These are phyloP conservation scores for Acanthamoeba triangularis DNA, from an alignment of 208 protist species.

Conservation along the genomic window DNA sequence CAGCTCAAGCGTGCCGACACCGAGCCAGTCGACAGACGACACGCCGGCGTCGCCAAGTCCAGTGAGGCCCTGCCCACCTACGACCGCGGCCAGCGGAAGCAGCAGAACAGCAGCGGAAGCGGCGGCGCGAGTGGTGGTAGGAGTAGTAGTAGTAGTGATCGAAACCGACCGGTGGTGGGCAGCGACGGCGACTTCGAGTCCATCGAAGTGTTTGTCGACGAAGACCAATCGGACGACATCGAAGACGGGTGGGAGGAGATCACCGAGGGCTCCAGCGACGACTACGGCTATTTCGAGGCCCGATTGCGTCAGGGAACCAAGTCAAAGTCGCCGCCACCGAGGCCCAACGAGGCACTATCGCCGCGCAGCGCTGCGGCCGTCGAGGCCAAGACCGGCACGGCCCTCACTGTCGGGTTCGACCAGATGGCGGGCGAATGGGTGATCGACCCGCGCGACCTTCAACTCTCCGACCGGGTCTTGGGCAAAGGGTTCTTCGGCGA, in stretches of 20 bases:
- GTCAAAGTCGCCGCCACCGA: background rate
- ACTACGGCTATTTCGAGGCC: background rate
- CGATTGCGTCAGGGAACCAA: background rate
- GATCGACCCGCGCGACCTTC: slow-evolving; percentile 28
- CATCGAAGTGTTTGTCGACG: background rate
- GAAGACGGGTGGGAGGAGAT: slow-evolving; percentile 39
- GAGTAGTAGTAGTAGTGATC: background rate
- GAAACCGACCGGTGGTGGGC: background rate
- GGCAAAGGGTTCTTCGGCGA: slow-evolving; percentile 57
- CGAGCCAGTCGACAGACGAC: background rate
- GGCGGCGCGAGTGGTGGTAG: background rate
- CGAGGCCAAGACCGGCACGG: background rate
- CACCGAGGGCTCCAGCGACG: background rate
- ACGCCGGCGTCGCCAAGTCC: background rate
- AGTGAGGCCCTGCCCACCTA: background rate
- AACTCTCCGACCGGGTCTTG: background rate
- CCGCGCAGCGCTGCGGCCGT: background rate
- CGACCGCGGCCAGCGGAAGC: background rate
- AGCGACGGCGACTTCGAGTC: background rate
- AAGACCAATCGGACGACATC: background rate
- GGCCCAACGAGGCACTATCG: background rate
- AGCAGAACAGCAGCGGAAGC: background rate
- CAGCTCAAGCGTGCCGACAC: background rate
- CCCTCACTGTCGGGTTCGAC: background rate
- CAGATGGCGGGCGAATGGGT: background rate